These are phyloP conservation scores for Fusarium oligoseptatum DNA, from an alignment of 2,329 filamentous ascomycete genomes.

Conservation along the genomic window DNA sequence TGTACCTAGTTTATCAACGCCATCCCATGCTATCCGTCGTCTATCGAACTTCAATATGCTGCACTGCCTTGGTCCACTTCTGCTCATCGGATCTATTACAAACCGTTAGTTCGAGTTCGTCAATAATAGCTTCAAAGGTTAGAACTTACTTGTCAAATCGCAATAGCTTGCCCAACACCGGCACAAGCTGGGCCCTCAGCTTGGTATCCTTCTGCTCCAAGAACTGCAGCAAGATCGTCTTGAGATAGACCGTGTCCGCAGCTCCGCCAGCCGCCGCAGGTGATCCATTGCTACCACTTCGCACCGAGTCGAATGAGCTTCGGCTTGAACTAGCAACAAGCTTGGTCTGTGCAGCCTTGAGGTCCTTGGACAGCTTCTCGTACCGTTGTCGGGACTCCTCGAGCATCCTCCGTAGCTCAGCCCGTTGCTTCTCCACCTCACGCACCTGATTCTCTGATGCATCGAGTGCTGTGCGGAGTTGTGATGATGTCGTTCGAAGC, in stretches of 20 bases:
- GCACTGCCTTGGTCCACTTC: constrained; percentile 85
- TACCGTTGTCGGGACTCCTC: constrained; percentile 83
- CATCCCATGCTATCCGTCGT: constrained; percentile 15
- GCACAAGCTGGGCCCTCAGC: constrained; percentile 80
- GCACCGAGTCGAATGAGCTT: constrained; percentile 55
- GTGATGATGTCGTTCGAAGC: constrained; percentile 80
- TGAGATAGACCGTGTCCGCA: constrained; percentile 75
- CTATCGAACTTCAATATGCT: constrained; percentile 60
- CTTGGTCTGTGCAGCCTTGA: constrained; percentile 65
- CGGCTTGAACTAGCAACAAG: constrained; percentile 61
- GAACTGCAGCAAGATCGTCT: constrained; percentile 86
- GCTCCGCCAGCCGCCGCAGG: constrained; percentile 40
- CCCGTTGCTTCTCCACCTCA: constrained; percentile 85
- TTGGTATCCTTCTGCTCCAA: constrained; percentile 84
- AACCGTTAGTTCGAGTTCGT: constrained; percentile 2
- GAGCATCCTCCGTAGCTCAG: constrained; percentile 79
- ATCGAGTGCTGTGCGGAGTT: constrained; percentile 84
- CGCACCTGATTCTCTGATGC: constrained; percentile 87
- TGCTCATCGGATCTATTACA: constrained; percentile 76
- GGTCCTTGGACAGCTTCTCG: constrained; percentile 82
- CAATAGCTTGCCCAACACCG: constrained; percentile 81
- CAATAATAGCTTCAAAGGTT: background rate
- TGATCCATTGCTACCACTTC: constrained; percentile 52
- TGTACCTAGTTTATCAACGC: constrained; percentile 34
- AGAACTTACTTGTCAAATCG: constrained; percentile 79